A percentile compares a stretch with the other conserved stretches of the same genome.
Evolutionary conservation across 2,329 filamentous ascomycete genomes (phyloP).

Genomic region (Ceratocystis harringtonii): DNA sequence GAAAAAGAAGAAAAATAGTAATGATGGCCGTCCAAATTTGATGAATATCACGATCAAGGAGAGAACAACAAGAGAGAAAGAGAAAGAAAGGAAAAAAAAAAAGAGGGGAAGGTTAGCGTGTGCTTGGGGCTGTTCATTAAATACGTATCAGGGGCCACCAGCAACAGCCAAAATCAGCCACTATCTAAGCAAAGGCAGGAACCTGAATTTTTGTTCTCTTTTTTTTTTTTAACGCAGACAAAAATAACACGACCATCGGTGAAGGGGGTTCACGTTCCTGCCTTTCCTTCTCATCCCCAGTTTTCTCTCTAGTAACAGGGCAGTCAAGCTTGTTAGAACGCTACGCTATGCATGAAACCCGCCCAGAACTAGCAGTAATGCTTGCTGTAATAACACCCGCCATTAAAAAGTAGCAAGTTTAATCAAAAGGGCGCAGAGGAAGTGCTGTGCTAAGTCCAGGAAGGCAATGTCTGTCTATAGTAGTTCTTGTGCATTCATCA

Average conservation of each 20-base stretch:
- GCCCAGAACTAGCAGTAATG: neutral
- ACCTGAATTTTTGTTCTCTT: neutral
- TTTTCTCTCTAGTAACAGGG: neutral
- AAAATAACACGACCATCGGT: neutral
- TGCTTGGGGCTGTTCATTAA: slow-evolving; percentile 8
- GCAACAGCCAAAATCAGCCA: slow-evolving; percentile 10
- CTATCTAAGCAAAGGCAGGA: neutral
- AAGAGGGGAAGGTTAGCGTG: slow-evolving; percentile 6
- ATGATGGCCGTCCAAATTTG: neutral
- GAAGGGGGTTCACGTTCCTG: neutral
- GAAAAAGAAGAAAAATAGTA: neutral
- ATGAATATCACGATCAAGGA: neutral
- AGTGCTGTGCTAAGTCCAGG: neutral
- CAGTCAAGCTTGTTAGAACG: neutral
- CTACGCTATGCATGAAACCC: neutral
- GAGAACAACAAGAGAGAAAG: slow-evolving; percentile 6
- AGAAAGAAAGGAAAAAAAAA: slow-evolving; percentile 9
- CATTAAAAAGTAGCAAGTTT: neutral
- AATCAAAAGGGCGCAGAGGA: neutral
- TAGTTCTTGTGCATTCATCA: neutral
- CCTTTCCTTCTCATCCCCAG: neutral
- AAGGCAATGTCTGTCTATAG: neutral
- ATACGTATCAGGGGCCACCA: slow-evolving; percentile 14
- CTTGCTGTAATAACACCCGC: neutral
- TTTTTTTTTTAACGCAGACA: neutral